A percentile compares a stretch with the other conserved stretches of the same genome.
These are phyloP conservation scores for Excoecaria agallocha DNA, from an alignment of 345 rosid genomes.

Conservation along the genomic window DNA sequence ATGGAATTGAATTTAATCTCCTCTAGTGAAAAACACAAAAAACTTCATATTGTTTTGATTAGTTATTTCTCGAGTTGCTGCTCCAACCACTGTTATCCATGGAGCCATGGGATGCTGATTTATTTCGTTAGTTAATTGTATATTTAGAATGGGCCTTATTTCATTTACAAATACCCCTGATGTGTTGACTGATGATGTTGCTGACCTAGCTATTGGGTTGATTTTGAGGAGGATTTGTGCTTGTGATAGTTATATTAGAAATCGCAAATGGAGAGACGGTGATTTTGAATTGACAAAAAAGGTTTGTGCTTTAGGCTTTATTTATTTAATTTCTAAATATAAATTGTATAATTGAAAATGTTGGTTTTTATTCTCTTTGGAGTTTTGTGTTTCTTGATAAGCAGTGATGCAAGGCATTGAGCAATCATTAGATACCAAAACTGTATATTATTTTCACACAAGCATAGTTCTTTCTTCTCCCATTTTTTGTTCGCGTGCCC, in stretches of 20 bases:
- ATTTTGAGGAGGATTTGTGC: slow-evolving; percentile 49
- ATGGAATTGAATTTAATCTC: too few relatives aligned
- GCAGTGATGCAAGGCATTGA: neutral
- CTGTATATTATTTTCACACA: neutral
- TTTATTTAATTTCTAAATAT: neutral
- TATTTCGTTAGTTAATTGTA: too few relatives aligned
- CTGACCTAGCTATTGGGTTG: slow-evolving; percentile 57
- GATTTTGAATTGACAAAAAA: slow-evolving; percentile 44
- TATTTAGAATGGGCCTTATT: too few relatives aligned
- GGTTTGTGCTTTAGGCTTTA: slow-evolving; percentile 29
- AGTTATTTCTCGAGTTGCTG: too few relatives aligned
- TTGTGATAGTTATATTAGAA: slow-evolving; percentile 48
- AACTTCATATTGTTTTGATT: too few relatives aligned
- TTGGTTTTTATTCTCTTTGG: neutral
- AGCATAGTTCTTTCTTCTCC: neutral
- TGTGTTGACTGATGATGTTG: slow-evolving; percentile 67
- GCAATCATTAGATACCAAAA: neutral
- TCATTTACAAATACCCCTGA: slow-evolving; percentile 62
- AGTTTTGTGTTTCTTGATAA: slow-evolving; percentile 3
- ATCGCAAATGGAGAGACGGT: slow-evolving; percentile 46
- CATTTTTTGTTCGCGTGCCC: neutral
- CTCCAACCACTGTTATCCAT: too few relatives aligned
- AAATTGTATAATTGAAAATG: neutral
- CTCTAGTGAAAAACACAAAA: too few relatives aligned
- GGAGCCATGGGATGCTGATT: too few relatives aligned